phyloP scores from a whole-genome alignment of 1,139 yeast genomes.

The Yamadazyma atmosphaerica region DNA sequence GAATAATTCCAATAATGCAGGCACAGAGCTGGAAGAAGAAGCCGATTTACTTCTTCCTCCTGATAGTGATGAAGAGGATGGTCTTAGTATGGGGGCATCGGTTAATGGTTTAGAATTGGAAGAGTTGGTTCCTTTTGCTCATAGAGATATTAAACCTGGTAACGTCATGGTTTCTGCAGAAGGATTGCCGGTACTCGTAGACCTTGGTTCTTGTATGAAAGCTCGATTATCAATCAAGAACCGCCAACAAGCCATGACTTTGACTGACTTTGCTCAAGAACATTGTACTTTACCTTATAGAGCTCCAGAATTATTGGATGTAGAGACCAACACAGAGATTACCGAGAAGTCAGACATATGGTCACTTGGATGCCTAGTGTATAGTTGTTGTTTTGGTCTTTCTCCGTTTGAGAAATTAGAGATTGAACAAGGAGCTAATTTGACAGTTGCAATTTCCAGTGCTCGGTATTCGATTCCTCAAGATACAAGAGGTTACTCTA shows the following conservation, averaged over 20 bases:
- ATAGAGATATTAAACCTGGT: conserved; percentile 85
- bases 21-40: conserved; percentile 31
- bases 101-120: conserved; percentile 49
- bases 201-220: conserved; percentile 74
- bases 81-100: conserved; percentile 2
- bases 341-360: conserved; percentile 83
- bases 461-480: conserved; percentile 70
- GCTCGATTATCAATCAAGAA: conserved; percentile 58
- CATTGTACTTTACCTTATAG: conserved; percentile 86
- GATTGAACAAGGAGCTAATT: conserved; percentile 76
- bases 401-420: conserved; percentile 91
- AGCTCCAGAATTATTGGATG: conserved; percentile 87
- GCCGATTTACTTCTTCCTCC: conserved; percentile 31
- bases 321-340: conserved; percentile 60
- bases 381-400: conserved; percentile 71
- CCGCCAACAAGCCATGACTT: conserved; percentile 69
- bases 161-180: conserved; percentile 78
- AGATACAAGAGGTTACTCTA: conserved; percentile 45
- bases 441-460: conserved; percentile 71
- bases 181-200: conserved; percentile 78
- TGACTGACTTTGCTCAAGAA: conserved; percentile 82
- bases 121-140: conserved; percentile 73
- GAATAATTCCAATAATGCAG: conserved; percentile 3
- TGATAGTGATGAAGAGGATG: conserved; percentile 32
- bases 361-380: conserved; percentile 86